Base-by-base conservation (phyloP, 2,329 filamentous ascomycete genomes). In the Ophiostoma piceae region DNA sequence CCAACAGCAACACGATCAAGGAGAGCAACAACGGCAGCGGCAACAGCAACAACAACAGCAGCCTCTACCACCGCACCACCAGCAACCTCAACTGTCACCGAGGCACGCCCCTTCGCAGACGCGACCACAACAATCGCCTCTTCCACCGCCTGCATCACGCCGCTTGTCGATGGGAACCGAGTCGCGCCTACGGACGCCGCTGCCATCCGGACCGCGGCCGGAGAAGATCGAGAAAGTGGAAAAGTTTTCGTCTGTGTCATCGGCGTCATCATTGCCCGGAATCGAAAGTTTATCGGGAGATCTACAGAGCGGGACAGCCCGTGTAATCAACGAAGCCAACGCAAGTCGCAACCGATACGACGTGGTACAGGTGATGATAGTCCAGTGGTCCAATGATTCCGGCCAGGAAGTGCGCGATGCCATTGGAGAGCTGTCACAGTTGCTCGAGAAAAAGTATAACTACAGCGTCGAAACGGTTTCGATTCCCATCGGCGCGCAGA, bases 341-440 rank as follows among this genome's bases (percentile, higher is more conserved):
- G 80, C 83, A 3, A 80, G 80, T 68, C 83, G 84, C 62, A 82
- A 81, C 71, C 83, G 85, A 14, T 88, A 88, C 73, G 83, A 78
- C 60, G 78, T 79, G n/a, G 85, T 82, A 2, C 81, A 83, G 68
- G 84, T 78, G 1, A 79, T 87, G n/a, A 75, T 87, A n/a, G 76
- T 87, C 4, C 80, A 81, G 70, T 88, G 85, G 85, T 80, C 85
- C 70, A 84, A 86, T 54, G 85, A 87, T 67, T 79, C 83, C 14
- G 81, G 85, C 14, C 68, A 71, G 1, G 76, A 75, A 9, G 82
- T 84, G 12, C 77, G 78, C 35, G 76, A 75, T 2, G 79, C 82
- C 0, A 77, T 84, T 35, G 76, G 81, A 14, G 84, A 87, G 26
- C 77, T 88, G 32, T 82, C 79, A 51, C 79, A 81, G 7, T 81